These are phyloP conservation scores for Rhizomucor pusillus DNA, from an alignment of 371 early-diverging fungal genomes.

Conservation along the genomic window DNA sequence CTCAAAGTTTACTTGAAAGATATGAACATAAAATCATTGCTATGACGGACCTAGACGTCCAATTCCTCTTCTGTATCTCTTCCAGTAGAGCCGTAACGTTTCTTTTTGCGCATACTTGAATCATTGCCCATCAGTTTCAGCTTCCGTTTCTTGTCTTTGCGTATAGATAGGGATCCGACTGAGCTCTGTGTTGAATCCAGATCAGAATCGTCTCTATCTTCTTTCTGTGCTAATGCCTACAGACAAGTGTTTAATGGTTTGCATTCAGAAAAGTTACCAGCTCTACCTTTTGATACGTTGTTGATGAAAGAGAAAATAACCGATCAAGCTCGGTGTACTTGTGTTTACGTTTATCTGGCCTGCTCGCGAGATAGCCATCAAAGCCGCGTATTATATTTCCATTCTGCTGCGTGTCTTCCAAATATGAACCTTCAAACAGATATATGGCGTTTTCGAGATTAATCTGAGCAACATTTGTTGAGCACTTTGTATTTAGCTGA, in stretches of 20 bases:
- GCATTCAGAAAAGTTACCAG: no score
- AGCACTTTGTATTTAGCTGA: no score
- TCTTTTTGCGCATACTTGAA: slow-evolving; percentile 21
- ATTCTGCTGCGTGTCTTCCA: slow-evolving; percentile 76
- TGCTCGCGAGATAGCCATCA: slow-evolving; percentile 67
- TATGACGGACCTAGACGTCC: no score
- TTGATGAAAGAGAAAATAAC: slow-evolving; percentile 62
- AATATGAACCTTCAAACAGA: slow-evolving; percentile 76
- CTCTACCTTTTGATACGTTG: slow-evolving; percentile 66
- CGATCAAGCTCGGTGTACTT: slow-evolving; percentile 64
- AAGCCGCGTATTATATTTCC: slow-evolving; percentile 86
- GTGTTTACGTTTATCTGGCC: slow-evolving; percentile 55
- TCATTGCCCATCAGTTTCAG: slow-evolving; percentile 19
- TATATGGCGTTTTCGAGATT: slow-evolving; percentile 76
- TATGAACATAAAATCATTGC: background rate
- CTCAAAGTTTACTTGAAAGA: no score
- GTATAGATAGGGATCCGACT: slow-evolving; percentile 16
- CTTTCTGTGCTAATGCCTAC: slow-evolving; percentile 57
- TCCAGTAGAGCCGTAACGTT: slow-evolving; percentile 20
- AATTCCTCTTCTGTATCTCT: slow-evolving; percentile 11
- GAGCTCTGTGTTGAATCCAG: slow-evolving; percentile 41
- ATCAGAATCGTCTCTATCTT: slow-evolving; percentile 55
- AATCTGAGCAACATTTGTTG: no score
- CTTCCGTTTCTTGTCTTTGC: slow-evolving; percentile 40
- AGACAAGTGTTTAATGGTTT: background rate